Base-by-base conservation (phyloP, 2,329 filamentous ascomycete species). In the Claviceps capensis region DNA sequence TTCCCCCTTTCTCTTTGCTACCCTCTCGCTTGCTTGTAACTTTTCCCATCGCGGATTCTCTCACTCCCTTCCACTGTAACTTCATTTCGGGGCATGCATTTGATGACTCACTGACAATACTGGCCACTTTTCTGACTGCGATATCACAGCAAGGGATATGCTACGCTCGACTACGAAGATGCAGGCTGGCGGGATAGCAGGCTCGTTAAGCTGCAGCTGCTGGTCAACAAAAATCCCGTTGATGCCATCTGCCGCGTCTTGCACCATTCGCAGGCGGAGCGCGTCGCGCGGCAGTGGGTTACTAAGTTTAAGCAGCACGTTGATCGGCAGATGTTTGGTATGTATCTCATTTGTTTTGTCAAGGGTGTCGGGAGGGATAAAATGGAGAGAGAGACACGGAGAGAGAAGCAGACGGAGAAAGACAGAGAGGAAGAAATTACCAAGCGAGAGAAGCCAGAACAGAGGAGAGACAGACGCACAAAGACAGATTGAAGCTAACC, bases 261-360 rank as follows among this genome's bases (percentile, higher is more conserved):
- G 41, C 93, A 98, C 61, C 71, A 75, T 40, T 88, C 84, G 13
- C 89, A 96, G 66, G 81, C 84, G 0, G 85, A 91, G 34, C 77
- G 87, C 17, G 73, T 96, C 5, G 93, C 89, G 4, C 78, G 88
- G 47, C 76, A 82, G 52, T 98, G 93, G 93, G 91, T 96, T 5
- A 82, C 80, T 42, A 95, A 95, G 67, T 97, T 98, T 75, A 97
- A 95, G 64, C 83, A 96, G 66, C 91, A 97, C 61, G 91, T 98
- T 19, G 87, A 95, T 62, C 76, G 93, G 17, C 93, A 98, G 67
- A 93, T 97, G 83, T 98, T 95, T 64, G 73, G 72, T 74, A 58
- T 50, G 69, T 57, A 53, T 17, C 13, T 26, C 9, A 3, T 41
- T 14, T 30, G 19, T n/a, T 52, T 48, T 26, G 26, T 30, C 26